phyloP scores from a whole-genome alignment of 805 yeast genomes.

The Metschnikowia matae region DNA sequence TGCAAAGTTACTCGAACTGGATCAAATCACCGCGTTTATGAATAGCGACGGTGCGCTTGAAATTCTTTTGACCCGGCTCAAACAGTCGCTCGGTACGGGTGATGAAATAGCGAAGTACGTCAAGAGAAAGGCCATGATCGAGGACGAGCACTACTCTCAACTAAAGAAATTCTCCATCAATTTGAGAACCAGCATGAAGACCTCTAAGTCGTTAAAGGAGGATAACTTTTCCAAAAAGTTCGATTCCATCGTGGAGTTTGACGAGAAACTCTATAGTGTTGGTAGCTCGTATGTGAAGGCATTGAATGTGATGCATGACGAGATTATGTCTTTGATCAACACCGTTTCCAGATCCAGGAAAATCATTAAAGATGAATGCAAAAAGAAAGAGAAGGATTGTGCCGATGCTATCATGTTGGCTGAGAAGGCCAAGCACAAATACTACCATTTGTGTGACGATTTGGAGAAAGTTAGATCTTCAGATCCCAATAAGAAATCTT shows the following conservation, averaged over 20 bases:
- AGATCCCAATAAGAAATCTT: constrained; percentile 81
- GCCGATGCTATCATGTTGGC: constrained; percentile 77
- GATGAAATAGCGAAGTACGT: constrained; percentile 81
- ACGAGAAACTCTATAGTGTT: constrained; percentile 67
- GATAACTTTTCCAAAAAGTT: constrained; percentile 67
- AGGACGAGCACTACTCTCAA: constrained; percentile 74
- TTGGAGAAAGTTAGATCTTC: constrained; percentile 74
- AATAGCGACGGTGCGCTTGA: constrained; percentile 76
- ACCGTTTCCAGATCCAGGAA: constrained; percentile 74
- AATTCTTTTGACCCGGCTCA: constrained; percentile 64
- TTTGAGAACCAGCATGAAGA: constrained; percentile 46
- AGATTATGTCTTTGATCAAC: constrained; percentile 63
- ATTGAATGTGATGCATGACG: constrained; percentile 80
- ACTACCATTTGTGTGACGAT: constrained; percentile 78
- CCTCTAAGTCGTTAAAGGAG: constrained; percentile 41
- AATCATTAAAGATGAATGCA: constrained; percentile 73
- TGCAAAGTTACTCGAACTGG: constrained; percentile 22
- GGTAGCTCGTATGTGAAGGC: constrained; percentile 76
- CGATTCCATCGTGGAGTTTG: constrained; percentile 67
- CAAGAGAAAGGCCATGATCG: constrained; percentile 71
- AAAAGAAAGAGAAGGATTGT: constrained; percentile 79
- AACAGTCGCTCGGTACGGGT: constrained; percentile 74
- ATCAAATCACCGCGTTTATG: constrained; percentile 48
- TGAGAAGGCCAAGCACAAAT: constrained; percentile 77
- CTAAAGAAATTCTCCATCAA: constrained; percentile 65